These are phyloP conservation scores for Neurospora sp. DNA, from an alignment of 495 filamentous ascomycete species.

Conservation along the genomic window DNA sequence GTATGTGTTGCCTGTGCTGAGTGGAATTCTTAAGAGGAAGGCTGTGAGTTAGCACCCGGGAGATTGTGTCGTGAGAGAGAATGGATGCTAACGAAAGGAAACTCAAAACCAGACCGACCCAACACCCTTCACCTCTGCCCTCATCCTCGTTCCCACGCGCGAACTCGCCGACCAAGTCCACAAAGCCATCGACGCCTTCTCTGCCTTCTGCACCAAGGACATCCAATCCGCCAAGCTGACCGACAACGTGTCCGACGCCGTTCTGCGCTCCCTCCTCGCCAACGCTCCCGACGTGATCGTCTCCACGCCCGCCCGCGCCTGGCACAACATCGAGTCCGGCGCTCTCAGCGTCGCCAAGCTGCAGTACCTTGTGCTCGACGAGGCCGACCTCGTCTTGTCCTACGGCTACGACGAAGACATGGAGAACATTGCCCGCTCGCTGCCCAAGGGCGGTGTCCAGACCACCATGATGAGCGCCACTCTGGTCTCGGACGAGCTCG, in stretches of 20 bases:
- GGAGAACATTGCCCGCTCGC: slow-evolving; percentile 57
- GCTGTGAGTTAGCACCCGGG: slow-evolving; percentile 34
- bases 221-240: slow-evolving; percentile 75
- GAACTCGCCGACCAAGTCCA: slow-evolving; percentile 88
- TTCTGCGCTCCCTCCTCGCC: slow-evolving; percentile 77
- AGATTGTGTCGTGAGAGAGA: neutral
- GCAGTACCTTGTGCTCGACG: slow-evolving; percentile 79
- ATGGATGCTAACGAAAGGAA: neutral
- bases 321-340: slow-evolving; percentile 57
- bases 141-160: slow-evolving; percentile 88
- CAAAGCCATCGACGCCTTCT: slow-evolving; percentile 59
- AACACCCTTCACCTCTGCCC: slow-evolving; percentile 43
- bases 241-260: slow-evolving; percentile 76
- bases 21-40: slow-evolving; percentile 70
- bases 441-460: slow-evolving; percentile 72
- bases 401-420: slow-evolving; percentile 94
- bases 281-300: slow-evolving; percentile 83
- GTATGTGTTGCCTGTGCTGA: slow-evolving; percentile 83
- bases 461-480: slow-evolving; percentile 89
- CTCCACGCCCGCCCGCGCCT: slow-evolving; percentile 72
- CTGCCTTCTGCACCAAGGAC: slow-evolving; percentile 74
- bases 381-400: slow-evolving; percentile 87
- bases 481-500: slow-evolving; percentile 77
- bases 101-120: slow-evolving; percentile 19
- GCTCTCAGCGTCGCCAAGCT: slow-evolving; percentile 60